phyloP scores from a whole-genome alignment of 108 stramenopile species.

The Parmales sp. region DNA sequence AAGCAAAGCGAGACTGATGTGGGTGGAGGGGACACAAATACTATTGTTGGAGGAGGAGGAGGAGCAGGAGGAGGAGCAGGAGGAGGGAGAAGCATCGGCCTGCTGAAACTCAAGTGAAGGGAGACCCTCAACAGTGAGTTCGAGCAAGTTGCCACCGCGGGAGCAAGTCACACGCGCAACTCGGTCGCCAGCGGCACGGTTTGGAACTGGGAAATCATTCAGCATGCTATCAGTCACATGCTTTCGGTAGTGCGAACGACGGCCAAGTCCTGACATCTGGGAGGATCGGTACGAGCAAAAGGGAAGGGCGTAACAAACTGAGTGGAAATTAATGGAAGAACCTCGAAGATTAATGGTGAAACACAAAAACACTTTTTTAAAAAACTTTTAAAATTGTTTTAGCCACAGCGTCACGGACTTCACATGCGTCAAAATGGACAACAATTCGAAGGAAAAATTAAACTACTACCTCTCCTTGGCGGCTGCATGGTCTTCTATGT shows the following conservation, averaged over 20 bases:
- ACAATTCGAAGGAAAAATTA: too few relatives aligned
- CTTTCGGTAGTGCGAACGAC: conserved; percentile 73
- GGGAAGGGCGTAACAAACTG: too few relatives aligned
- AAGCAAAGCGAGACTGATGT: conserved; percentile 65
- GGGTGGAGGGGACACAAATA: not conserved
- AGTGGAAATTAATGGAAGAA: too few relatives aligned
- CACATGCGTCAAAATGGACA: too few relatives aligned
- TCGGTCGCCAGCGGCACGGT: conserved; percentile 35
- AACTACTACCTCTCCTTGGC: too few relatives aligned
- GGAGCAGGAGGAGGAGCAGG: not conserved
- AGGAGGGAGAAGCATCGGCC: not conserved
- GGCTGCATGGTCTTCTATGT: too few relatives aligned
- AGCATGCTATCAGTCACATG: conserved; percentile 71
- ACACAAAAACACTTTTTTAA: too few relatives aligned
- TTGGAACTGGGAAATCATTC: conserved; percentile 58
- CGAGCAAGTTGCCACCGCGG: conserved; percentile 73
- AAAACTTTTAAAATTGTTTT: too few relatives aligned
- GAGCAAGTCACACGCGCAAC: conserved; percentile 69
- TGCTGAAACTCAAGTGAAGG: not conserved
- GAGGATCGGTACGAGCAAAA: too few relatives aligned
- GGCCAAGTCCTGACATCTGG: conserved; percentile 54
- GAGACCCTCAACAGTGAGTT: conserved; percentile 40
- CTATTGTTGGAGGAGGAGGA: not conserved
- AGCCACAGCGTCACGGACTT: too few relatives aligned
- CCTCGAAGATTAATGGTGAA: too few relatives aligned